Conservation (phyloP, 805 yeast genomes). For the Saturnispora zaruensis region DNA sequence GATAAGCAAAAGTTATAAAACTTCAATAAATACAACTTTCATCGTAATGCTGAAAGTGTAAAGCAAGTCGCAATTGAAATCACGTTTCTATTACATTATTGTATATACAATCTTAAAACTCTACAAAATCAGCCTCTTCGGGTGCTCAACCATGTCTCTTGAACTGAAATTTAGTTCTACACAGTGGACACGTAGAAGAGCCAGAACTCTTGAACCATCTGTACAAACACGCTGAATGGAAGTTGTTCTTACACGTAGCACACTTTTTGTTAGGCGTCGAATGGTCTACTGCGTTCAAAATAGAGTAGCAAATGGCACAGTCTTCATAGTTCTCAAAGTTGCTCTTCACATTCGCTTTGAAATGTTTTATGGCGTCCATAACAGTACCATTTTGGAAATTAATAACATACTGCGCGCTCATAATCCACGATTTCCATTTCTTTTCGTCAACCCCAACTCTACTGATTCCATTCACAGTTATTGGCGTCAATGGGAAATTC, state of each 20-base stretch:
- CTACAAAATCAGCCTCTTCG: no score
- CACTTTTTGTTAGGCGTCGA: constrained; percentile 86
- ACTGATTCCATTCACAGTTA: constrained; percentile 66
- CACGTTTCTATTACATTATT: background rate
- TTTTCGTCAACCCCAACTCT: constrained; percentile 84
- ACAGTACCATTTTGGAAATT: constrained; percentile 68
- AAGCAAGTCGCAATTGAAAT: background rate
- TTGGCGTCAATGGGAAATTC: constrained; percentile 69
- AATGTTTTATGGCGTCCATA: constrained; percentile 56
- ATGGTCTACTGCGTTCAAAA: constrained; percentile 76
- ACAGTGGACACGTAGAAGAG: constrained; percentile 87
- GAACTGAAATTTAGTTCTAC: constrained; percentile 45
- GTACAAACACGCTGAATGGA: constrained; percentile 92
- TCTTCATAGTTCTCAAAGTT: constrained; percentile 94
- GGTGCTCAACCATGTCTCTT: constrained; percentile 20
- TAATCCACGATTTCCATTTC: constrained; percentile 91
- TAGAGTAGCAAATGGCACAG: constrained; percentile 94
- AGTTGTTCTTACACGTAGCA: constrained; percentile 83
- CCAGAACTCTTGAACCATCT: constrained; percentile 97
- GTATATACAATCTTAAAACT: no score
- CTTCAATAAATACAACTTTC: no score
- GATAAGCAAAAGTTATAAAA: no score
- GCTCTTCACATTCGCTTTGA: constrained; percentile 64
- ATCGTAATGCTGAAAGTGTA: background rate
- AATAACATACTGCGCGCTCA: constrained; percentile 80